Evolutionary conservation across 805 yeast genomes (phyloP).

Genomic region (Candida silvatica): DNA sequence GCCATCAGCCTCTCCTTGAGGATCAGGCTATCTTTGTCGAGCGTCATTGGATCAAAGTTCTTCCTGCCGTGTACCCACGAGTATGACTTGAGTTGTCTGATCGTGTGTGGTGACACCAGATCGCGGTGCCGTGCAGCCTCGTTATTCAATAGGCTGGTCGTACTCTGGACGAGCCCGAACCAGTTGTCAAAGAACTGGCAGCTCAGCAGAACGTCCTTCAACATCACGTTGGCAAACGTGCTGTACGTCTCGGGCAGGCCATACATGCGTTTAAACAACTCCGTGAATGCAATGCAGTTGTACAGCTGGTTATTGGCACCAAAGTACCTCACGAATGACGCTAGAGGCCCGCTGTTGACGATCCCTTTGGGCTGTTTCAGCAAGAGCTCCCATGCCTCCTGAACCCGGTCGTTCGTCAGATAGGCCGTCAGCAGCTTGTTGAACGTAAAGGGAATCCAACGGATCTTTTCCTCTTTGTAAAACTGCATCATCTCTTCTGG

Average conservation of each 20-base stretch:
- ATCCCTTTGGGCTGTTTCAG: neutral
- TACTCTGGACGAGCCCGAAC: conserved; percentile 10
- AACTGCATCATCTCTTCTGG: conserved; percentile 12
- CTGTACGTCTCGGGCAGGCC: conserved; percentile 5
- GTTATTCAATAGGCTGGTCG: conserved; percentile 6
- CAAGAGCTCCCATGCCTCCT: conserved; percentile 14
- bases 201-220: conserved; percentile 10
- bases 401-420: conserved; percentile 7
- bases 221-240: conserved; percentile 11
- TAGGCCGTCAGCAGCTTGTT: conserved; percentile 15
- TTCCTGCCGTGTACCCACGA: conserved; percentile 15
- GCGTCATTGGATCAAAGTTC: conserved; percentile 11
- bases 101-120: no score
- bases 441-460: conserved; percentile 9
- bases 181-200: conserved; percentile 20
- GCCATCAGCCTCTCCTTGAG: conserved; percentile 9
- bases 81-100: conserved; percentile 11
- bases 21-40: conserved; percentile 7
- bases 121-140: no score
- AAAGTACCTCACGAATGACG: conserved; percentile 14
- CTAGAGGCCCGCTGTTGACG: conserved; percentile 14
- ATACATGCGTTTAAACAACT: conserved; percentile 11
- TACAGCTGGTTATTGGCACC: conserved; percentile 12
- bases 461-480: conserved; percentile 9
- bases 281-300: conserved; percentile 17